phyloP scores from a whole-genome alignment of 2,329 filamentous ascomycete genomes.

The Macroventuria anomochaeta region DNA sequence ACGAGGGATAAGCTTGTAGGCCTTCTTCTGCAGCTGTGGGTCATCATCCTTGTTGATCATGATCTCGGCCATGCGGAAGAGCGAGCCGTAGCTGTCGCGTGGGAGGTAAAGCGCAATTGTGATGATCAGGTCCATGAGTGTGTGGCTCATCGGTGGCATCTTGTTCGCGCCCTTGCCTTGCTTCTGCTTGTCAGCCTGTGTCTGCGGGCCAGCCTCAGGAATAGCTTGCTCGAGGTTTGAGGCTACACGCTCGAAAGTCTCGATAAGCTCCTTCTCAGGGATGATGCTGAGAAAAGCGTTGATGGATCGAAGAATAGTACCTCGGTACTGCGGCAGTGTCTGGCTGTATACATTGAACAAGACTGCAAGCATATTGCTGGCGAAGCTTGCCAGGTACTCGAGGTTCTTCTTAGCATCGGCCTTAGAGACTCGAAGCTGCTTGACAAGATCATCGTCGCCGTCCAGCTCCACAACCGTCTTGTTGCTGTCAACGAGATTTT shows the following conservation, averaged over 20 bases:
- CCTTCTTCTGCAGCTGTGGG: conserved; percentile 96
- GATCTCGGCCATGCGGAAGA: conserved; percentile 86
- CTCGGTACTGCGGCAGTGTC: conserved; percentile 89
- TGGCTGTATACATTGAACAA: conserved; percentile 99
- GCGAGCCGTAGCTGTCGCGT: conserved; percentile 78
- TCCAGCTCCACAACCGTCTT: conserved; percentile 77
- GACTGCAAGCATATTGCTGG: conserved; percentile 89
- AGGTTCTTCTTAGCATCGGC: conserved; percentile 79
- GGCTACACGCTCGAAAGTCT: conserved; percentile 87
- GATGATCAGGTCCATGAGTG: conserved; percentile 94
- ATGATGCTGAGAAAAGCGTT: conserved; percentile 93
- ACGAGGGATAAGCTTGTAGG: conserved; percentile 95
- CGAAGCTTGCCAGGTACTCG: conserved; percentile 76
- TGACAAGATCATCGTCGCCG: conserved; percentile 72
- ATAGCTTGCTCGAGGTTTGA: conserved; percentile 80
- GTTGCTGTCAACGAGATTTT: conserved; percentile 89
- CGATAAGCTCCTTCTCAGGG: conserved; percentile 76
- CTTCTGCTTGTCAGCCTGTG: conserved; percentile 69
- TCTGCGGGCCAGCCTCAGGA: conserved; percentile 64
- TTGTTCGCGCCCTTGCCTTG: conserved; percentile 67
- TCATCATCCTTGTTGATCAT: conserved; percentile 84
- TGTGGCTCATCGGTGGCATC: conserved; percentile 92
- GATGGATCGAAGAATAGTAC: conserved; percentile 90
- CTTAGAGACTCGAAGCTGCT: conserved; percentile 80
- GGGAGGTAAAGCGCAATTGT: conserved; percentile 95